Evolutionary conservation across 192 early-diverging fungal genomes (phyloP).

Genomic region (Oehlia diaphana): DNA sequence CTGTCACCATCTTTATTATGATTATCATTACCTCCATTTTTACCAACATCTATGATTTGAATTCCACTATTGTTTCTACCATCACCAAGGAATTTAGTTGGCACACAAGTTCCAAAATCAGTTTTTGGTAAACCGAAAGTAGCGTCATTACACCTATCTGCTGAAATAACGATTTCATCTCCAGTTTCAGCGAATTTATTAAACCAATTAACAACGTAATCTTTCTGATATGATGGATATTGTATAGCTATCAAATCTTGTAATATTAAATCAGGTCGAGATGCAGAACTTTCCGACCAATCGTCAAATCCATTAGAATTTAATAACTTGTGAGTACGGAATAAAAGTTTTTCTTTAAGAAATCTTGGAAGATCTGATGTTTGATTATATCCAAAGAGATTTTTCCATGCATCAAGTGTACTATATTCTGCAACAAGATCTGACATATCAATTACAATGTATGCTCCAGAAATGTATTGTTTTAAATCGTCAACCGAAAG

Average conservation of each 20-base stretch:
- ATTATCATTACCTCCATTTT: neutral
- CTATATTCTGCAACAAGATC: neutral
- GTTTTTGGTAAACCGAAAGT: neutral
- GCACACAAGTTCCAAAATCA: neutral
- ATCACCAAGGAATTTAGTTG: neutral
- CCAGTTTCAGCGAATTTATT: slow-evolving; percentile 17
- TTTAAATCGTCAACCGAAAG: neutral
- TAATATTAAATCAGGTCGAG: slow-evolving; percentile 32
- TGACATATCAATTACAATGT: slow-evolving; percentile 28
- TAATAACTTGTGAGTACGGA: slow-evolving; percentile 14
- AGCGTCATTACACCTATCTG: neutral
- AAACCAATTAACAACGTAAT: slow-evolving; percentile 25
- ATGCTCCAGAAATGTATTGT: neutral
- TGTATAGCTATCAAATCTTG: slow-evolving; percentile 34
- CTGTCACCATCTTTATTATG: too few relatives aligned
- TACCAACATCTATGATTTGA: neutral
- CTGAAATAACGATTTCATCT: neutral
- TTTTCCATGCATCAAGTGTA: slow-evolving; percentile 15
- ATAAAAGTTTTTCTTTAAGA: slow-evolving; percentile 18
- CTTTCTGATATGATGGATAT: slow-evolving; percentile 29
- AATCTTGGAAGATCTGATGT: slow-evolving; percentile 7
- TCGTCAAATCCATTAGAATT: slow-evolving; percentile 20
- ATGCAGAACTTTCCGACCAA: slow-evolving; percentile 23
- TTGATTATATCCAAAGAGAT: slow-evolving; percentile 2
- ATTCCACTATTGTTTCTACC: neutral